phyloP scores from a whole-genome alignment of 2,329 filamentous ascomycete species.

The Cladosporium sphaerospermum region DNA sequence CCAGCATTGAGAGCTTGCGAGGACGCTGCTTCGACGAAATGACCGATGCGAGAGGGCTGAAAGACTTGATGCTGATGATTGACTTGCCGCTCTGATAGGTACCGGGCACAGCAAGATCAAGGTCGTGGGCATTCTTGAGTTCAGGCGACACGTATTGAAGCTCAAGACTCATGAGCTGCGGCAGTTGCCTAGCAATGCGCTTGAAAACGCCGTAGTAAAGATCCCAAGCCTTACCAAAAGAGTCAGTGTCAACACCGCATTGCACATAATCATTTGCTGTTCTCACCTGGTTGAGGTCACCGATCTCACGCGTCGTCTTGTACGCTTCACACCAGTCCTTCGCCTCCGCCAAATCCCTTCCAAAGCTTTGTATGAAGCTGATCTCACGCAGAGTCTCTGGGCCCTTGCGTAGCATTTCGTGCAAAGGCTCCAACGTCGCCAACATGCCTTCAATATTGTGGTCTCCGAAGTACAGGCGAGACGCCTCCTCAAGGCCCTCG shows the following conservation, averaged over 20 bases:
- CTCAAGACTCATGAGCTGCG: constrained; percentile 86
- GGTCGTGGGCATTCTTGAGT: constrained; percentile 73
- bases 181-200: constrained; percentile 86
- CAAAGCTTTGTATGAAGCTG: constrained; percentile 95
- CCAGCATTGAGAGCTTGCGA: constrained; percentile 78
- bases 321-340: constrained; percentile 95
- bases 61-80: constrained; percentile 78
- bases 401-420: constrained; percentile 83
- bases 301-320: constrained; percentile 78
- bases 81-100: constrained; percentile 78
- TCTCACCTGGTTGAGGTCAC: constrained; percentile 73
- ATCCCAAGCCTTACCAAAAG: constrained; percentile 66
- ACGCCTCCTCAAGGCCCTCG: constrained; percentile 94
- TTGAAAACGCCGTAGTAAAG: constrained; percentile 98
- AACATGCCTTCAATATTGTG: constrained; percentile 99
- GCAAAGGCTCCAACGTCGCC: constrained; percentile 77
- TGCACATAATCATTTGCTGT: not conserved
- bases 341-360: constrained; percentile 88
- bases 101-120: constrained; percentile 92
- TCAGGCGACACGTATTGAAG: constrained; percentile 96
- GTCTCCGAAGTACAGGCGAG: constrained; percentile 92
- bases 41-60: constrained; percentile 83
- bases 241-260: not conserved
- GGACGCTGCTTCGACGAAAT: constrained; percentile 97
- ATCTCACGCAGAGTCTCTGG: constrained; percentile 92